Base-by-base conservation (phyloP, 2,329 filamentous ascomycete species). In the Alternaria dauci region DNA sequence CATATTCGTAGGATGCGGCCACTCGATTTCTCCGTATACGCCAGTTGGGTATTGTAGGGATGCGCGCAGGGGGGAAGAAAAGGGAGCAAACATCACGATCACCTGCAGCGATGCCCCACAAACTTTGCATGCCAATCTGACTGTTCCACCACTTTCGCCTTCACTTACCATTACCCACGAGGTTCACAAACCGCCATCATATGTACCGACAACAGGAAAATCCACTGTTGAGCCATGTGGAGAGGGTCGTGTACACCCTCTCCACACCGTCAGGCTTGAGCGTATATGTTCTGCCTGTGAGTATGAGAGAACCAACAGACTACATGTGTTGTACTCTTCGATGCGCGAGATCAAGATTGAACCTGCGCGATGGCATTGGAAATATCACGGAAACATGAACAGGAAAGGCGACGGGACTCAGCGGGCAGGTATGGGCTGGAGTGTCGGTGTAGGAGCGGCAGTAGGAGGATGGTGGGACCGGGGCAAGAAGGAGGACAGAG, bases 1-100 rank as follows among this genome's bases (percentile, higher is more conserved):
- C 68, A 78, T 82, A 58, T 82, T 80, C 68, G 60, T 75, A 8
- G 74, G 71, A 32, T 82, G 81, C 70, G 80, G 81, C 20, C 81
- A 83, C 67, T 76, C 76, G 16, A 69, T 68, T 12, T 75, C 75
- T 57, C 73, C 76, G 36, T 59, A 68, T 0, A 66, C 58, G 14
- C 79, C 79, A 5, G 58, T 81, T 32, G 66, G 75, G 34, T 71
- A 68, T 55, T 82, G 80, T 63, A 69, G 68, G 42, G 52, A 58
- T 9, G 55, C 52, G 69, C 72, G 16, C 11, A 42, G 47, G 23
- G 41, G 43, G 43, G 11, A 28, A 1, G 14, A 0, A 12, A 26
- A 25, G 9, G 18, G 44, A 56, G 9, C 26, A 30, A 32, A 26
- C 7, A 42, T 9, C 4, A 26, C 18, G 9, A 42, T 9, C 23